Conservation (phyloP, 306 rosid genomes). For the Cicer pinnatifidum region DNA sequence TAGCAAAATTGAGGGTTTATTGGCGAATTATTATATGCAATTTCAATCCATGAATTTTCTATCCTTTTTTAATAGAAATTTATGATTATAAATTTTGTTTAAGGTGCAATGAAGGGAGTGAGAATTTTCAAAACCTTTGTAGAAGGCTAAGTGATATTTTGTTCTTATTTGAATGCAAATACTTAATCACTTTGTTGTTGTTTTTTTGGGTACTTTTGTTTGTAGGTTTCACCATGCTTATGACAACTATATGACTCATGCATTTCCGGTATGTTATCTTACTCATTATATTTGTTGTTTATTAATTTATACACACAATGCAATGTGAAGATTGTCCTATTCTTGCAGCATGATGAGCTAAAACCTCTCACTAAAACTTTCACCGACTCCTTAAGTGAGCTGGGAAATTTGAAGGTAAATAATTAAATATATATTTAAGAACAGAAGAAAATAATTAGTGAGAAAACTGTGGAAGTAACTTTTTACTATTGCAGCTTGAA, state of each 20-base stretch:
- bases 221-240: conserved; percentile 94
- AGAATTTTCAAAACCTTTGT: conserved; percentile 27
- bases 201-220: conserved; percentile 22
- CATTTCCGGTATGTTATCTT: conserved; percentile 81
- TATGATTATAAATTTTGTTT: not conserved
- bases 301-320: conserved; percentile 3
- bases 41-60: conserved; percentile 5
- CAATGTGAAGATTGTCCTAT: conserved; percentile 35
- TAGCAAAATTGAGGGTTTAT: conserved; percentile 6
- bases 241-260: conserved; percentile 88
- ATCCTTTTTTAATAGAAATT: not conserved
- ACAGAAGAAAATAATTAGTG: conserved; percentile 23
- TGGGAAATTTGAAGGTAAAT: conserved; percentile 86
- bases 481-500: conserved; percentile 74
- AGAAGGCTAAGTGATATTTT: conserved; percentile 7
- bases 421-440: conserved; percentile 7
- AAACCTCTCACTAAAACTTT: conserved; percentile 85
- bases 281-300: conserved; percentile 27
- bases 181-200: conserved; percentile 12
- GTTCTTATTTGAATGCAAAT: conserved; percentile 22
- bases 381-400: conserved; percentile 88
- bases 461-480: conserved; percentile 42
- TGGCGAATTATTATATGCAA: conserved; percentile 18
- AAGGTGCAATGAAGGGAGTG: conserved; percentile 1
- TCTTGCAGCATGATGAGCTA: conserved; percentile 90